Conservation (phyloP, 2,329 filamentous ascomycete species). For the Colletotrichum orbiculare region DNA sequence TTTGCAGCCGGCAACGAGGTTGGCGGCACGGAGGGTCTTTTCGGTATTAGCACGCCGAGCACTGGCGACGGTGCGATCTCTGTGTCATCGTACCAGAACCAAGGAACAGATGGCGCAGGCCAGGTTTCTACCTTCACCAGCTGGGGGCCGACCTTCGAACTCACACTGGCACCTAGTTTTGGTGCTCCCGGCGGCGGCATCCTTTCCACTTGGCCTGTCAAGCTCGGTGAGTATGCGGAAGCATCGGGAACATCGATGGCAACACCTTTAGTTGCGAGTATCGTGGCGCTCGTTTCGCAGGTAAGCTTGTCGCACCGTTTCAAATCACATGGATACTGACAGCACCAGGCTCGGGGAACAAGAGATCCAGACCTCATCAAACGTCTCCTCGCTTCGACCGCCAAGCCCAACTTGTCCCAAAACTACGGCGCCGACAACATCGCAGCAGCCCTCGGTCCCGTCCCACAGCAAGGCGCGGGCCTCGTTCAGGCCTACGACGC, state of each 20-base stretch:
- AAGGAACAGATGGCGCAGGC: slow-evolving; percentile 3
- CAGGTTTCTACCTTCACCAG: slow-evolving; percentile 55
- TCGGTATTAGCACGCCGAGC: slow-evolving; percentile 61
- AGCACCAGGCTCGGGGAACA: slow-evolving; percentile 49
- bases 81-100: slow-evolving; percentile 63
- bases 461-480: slow-evolving; percentile 70
- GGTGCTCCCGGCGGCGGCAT: slow-evolving; percentile 67
- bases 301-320: slow-evolving; percentile 39
- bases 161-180: slow-evolving; percentile 66
- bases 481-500: slow-evolving; percentile 70
- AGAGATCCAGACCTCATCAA: slow-evolving; percentile 60
- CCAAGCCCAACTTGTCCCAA: slow-evolving; percentile 53
- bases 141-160: slow-evolving; percentile 72
- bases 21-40: slow-evolving; percentile 51
- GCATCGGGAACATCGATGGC: slow-evolving; percentile 71
- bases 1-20: slow-evolving; percentile 64
- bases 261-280: slow-evolving; percentile 64
- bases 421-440: slow-evolving; percentile 4
- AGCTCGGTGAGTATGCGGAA: slow-evolving; percentile 61
- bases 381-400: slow-evolving; percentile 60
- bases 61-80: slow-evolving; percentile 60
- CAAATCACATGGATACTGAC: background rate
- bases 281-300: slow-evolving; percentile 64
- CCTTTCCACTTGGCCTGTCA: slow-evolving; percentile 64
- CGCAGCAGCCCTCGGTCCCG: slow-evolving; percentile 52